A percentile compares a stretch with the other conserved stretches of the same genome.
phyloP scores from a whole-genome alignment of 179 eudicot genomes.

The Spergularia azorica region DNA sequence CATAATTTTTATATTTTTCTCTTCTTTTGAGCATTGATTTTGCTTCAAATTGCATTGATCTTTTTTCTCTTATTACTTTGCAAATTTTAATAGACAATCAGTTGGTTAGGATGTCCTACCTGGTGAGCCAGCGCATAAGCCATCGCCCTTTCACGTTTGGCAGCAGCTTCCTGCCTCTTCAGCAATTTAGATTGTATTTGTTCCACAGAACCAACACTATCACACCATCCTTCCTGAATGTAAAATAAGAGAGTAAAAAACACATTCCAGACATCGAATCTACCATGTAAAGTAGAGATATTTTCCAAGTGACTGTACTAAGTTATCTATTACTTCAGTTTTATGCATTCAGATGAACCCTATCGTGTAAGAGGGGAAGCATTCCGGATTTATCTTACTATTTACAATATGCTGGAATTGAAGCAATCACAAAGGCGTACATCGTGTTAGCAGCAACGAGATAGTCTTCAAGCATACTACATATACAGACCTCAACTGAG shows the following conservation, averaged over 20 bases:
- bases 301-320: not conserved
- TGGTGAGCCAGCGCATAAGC: slow-evolving; percentile 59
- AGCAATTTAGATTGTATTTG: slow-evolving; percentile 51
- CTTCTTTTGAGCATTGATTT: too few species aligned
- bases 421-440: not conserved
- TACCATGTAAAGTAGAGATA: not conserved
- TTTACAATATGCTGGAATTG: too few species aligned
- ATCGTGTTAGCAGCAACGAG: not conserved
- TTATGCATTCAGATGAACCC: not conserved
- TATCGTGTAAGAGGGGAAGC: not conserved
- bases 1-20: too few species aligned
- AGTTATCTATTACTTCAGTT: not conserved
- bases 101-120: slow-evolving; percentile 23
- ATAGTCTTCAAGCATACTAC: not conserved
- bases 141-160: slow-evolving; percentile 62
- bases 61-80: too few species aligned
- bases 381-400: not conserved
- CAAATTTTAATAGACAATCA: not conserved
- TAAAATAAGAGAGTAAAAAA: slow-evolving; percentile 13
- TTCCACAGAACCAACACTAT: slow-evolving; percentile 49
- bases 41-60: too few species aligned
- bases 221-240: slow-evolving; percentile 58
- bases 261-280: slow-evolving; percentile 2
- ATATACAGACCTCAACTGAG: not conserved
- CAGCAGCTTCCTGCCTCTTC: slow-evolving; percentile 62